Base-by-base conservation (phyloP, 208 protist species). In the Trypanosoma theileri region DNA sequence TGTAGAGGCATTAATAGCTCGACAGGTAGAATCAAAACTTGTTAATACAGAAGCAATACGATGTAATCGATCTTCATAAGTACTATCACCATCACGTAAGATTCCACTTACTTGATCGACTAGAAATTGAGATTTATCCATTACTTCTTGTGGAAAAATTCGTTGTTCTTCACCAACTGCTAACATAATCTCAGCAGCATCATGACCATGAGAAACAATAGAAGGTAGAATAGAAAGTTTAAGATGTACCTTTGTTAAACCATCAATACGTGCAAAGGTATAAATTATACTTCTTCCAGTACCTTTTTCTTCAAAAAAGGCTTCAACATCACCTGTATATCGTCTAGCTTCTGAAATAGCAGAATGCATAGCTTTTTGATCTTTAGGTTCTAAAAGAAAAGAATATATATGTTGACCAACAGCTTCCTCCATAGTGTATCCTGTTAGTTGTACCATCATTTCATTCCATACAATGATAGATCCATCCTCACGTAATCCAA, bases 351-450 rank as follows among this genome's bases (percentile, higher is more conserved):
- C 66, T 41, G 28, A 76, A 68, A 96, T 84, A 24, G 80, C 75
- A 19, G 74, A 51, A 71, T 84, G 79, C 82, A 96, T 86, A 11
- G 56, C 51, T 61, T 87, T 68, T 75, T 96, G 91, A 61, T 94
- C 91, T 48, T 80, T 62, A 55, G 82, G 74, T 31, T 82, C 80
- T 22, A 85, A 62, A 8, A 96, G 66, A 42, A 94, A 92, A 24
- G 87, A 89, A 73, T 85, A 96, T 40, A 96, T 82, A 67, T 86
- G 92, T 59, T 93, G 88, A 11, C 91, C 91, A 19, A 93, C 73
- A 52, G 80, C 83, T 41, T 96, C 82, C 28, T 65, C 73, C 0
- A 82, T 69, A 40, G 82, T 58, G 76, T 94, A 96, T 65, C 75
- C 82, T 22, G 86, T 94, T 11, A 92, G 72, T 51, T 42, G 65